Evolutionary conservation across 768 basidiomycete species (phyloP), one percentile per base, ranked within the genome.

Genomic region (Hericium alpestre): DNA sequence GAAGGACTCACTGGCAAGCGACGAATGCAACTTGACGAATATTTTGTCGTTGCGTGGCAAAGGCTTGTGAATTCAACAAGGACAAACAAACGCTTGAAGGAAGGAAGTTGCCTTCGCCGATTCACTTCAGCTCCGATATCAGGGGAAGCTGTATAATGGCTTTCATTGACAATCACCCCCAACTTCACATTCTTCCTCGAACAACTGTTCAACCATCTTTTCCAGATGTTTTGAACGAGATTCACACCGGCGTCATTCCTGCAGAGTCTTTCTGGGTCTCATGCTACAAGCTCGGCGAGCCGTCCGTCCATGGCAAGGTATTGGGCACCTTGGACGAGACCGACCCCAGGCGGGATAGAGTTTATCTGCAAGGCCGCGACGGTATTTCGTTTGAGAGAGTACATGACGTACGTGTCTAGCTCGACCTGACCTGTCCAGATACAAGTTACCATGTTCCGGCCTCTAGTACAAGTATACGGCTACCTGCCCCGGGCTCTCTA

Each of bases 241-340:
- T 63, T 20, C 54, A 61, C 23, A 52, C 57, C 50, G 62, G 57
- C 22, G 41, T 54, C 11, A 38, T 63, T 20, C 60, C 60, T 18
- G 54, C 62, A 2, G 62, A 63, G 49, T 41, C 51, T 40, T 47
- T 63, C 37, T 63, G 62, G 62, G 54, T 63, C 27, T 63, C 62
- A 16, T 61, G 54, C 49, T 61, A 58, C 57, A 63, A 61, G 50
- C 54, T 56, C 13, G 57, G 56, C 7, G 57, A 63, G 39, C 53
- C 53, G 1, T 61, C 62, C 18, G 18, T 63, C n/a, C 62, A 63
- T 23, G 57, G 60, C 43, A 63, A 61, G 41, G 32, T 63, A 15
- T 20, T 49, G 37, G 48, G 53, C 7, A 52, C 40, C 20, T 55
- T 63, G 8, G 61, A 63, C n/a, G 60, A 61, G 25, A 53, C 52